phyloP scores from a whole-genome alignment of 2,329 filamentous ascomycete species.

The Akanthomyces muscarius region DNA sequence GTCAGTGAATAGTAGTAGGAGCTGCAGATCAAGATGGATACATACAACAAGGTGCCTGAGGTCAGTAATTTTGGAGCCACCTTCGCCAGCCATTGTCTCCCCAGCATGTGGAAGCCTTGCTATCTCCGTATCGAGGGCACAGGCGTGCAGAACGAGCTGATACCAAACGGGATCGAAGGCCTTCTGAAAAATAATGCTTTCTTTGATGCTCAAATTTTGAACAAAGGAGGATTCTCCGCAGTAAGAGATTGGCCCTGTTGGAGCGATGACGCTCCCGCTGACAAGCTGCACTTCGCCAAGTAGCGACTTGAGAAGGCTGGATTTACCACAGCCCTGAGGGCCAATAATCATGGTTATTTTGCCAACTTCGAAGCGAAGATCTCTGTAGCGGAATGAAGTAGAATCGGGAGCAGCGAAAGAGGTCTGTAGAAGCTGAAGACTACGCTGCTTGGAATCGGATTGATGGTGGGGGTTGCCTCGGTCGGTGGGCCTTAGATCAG shows the following conservation, averaged over 20 bases:
- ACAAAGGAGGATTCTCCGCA: neutral
- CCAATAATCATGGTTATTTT: neutral
- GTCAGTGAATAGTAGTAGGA: neutral
- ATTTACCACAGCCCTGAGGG: neutral
- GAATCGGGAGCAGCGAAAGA: neutral
- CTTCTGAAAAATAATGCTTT: neutral
- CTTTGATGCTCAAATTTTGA: neutral
- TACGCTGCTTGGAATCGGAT: neutral
- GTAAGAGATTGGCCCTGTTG: neutral
- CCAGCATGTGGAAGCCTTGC: neutral
- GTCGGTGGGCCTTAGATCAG: neutral
- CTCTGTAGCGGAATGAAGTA: neutral
- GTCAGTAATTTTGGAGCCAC: neutral
- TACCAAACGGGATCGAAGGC: neutral
- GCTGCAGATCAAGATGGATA: neutral
- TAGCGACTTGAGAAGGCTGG: neutral
- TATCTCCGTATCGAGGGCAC: neutral
- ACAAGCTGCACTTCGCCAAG: neutral
- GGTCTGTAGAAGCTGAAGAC: neutral
- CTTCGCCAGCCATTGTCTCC: neutral
- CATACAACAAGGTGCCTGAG: neutral
- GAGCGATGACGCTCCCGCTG: neutral
- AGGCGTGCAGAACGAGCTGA: neutral
- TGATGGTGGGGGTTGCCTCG: neutral
- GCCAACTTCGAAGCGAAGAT: neutral